phyloP scores from a whole-genome alignment of 768 basidiomycete species.

The Leccinum boreale region DNA sequence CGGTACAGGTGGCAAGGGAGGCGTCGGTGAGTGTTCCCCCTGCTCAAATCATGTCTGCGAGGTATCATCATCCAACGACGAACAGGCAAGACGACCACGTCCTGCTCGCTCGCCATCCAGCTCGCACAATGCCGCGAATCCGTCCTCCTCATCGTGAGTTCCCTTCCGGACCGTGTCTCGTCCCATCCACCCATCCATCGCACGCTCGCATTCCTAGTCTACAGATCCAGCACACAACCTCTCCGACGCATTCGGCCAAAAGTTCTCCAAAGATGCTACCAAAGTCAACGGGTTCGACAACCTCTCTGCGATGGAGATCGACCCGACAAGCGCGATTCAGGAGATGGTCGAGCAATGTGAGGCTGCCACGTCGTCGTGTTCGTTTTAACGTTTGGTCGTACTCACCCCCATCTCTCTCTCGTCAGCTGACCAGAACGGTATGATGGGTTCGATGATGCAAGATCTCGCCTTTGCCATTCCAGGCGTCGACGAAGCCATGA shows the following conservation, averaged over 20 bases:
- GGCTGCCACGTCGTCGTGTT: slow-evolving; percentile 15
- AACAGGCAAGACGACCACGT: slow-evolving; percentile 95
- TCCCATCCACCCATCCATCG: neutral
- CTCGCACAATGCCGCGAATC: slow-evolving; percentile 87
- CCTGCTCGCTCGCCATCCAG: slow-evolving; percentile 96
- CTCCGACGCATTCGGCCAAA: slow-evolving; percentile 97
- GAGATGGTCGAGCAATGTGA: slow-evolving; percentile 98
- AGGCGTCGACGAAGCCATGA: slow-evolving; percentile 99
- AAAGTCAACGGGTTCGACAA: slow-evolving; percentile 98
- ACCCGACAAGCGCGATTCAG: slow-evolving; percentile 95
- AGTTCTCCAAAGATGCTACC: slow-evolving; percentile 98
- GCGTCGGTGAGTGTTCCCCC: slow-evolving; percentile 71
- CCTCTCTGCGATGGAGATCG: slow-evolving; percentile 98
- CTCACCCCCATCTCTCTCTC: neutral
- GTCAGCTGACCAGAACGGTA: slow-evolving; percentile 80
- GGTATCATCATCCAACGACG: neutral
- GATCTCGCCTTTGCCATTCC: slow-evolving; percentile 99
- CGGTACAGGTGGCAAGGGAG: slow-evolving; percentile 91
- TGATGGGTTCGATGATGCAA: slow-evolving; percentile 99
- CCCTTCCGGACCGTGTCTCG: neutral
- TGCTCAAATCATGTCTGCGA: neutral
- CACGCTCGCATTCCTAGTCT: slow-evolving; percentile 49
- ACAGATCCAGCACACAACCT: slow-evolving; percentile 99
- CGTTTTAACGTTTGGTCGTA: neutral
- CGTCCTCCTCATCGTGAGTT: slow-evolving; percentile 90